A percentile compares a stretch with the other conserved stretches of the same genome.
Evolutionary conservation across 768 basidiomycete species (phyloP).

Genomic region (Boletus edulis): DNA sequence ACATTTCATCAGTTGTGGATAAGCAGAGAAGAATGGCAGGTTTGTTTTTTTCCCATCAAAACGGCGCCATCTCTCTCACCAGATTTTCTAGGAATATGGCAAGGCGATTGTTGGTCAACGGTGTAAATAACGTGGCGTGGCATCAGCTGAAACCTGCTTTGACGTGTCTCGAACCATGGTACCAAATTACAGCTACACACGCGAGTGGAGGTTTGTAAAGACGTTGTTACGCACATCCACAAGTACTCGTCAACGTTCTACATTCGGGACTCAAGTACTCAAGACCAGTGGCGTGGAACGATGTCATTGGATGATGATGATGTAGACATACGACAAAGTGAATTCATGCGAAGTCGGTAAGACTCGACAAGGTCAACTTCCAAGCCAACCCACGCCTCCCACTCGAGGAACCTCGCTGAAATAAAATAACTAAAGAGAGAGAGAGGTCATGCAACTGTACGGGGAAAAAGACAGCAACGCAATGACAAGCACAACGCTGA

Average conservation of each 20-base stretch:
- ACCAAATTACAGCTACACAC: too few species aligned
- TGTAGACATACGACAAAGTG: slow-evolving; percentile 7
- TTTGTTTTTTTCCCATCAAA: slow-evolving; percentile 33
- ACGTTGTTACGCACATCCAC: not conserved
- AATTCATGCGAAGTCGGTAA: slow-evolving; percentile 7
- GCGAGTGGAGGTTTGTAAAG: too few species aligned
- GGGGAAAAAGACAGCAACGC: slow-evolving; percentile 17
- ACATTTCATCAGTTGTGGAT: slow-evolving; percentile 99
- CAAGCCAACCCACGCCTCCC: slow-evolving; percentile 19
- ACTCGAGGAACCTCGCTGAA: slow-evolving; percentile 5
- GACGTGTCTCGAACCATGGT: not conserved
- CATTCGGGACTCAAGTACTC: not conserved
- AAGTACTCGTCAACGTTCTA: not conserved
- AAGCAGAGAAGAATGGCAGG: slow-evolving; percentile 91
- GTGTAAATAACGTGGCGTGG: slow-evolving; percentile 57
- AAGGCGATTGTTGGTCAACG: slow-evolving; percentile 79
- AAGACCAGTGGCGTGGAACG: not conserved
- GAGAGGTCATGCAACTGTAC: slow-evolving; percentile 16
- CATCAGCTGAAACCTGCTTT: not conserved
- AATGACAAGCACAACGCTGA: slow-evolving; percentile 27
- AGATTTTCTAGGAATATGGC: slow-evolving; percentile 65
- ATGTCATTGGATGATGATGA: slow-evolving; percentile 14
- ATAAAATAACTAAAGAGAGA: slow-evolving; percentile 24
- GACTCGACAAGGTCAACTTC: slow-evolving; percentile 40
- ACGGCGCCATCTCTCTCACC: slow-evolving; percentile 1